These are phyloP conservation scores for Melocanna baccifera DNA, from an alignment of 176 grass and related monocot genomes.

Conservation along the genomic window DNA sequence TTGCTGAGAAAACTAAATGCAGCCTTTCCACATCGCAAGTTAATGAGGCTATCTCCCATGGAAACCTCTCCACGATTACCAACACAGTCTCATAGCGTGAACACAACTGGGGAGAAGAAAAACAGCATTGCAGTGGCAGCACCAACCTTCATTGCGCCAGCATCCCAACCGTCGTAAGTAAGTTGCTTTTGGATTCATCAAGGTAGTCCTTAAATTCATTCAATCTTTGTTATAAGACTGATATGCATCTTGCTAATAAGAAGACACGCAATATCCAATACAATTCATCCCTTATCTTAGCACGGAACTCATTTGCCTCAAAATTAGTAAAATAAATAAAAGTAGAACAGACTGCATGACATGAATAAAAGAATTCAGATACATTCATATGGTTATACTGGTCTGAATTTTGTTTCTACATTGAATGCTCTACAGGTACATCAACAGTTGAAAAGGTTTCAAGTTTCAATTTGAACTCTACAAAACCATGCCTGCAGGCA, in stretches of 20 bases:
- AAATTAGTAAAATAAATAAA: background rate
- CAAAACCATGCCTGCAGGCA: background rate
- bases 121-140: background rate
- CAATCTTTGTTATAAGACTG: background rate
- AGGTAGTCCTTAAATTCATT: background rate
- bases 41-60: background rate
- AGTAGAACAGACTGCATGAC: background rate
- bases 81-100: background rate
- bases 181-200: constrained; percentile 9
- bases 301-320: background rate
- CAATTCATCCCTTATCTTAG: constrained; percentile 5
- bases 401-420: constrained; percentile 4
- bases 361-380: background rate
- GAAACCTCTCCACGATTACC: background rate
- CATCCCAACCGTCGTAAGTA: constrained; percentile 13
- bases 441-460: background rate
- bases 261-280: background rate
- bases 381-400: background rate
- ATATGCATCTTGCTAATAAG: background rate
- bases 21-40: constrained; percentile 20
- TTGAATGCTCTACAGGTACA: constrained; percentile 24
- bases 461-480: background rate
- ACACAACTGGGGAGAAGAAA: background rate
- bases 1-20: constrained; percentile 8
- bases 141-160: background rate